Evolutionary conservation across 2,329 filamentous ascomycete species (phyloP), one percentile per base, ranked within the genome.

Genomic region (Chrysosporium keratinophilum): DNA sequence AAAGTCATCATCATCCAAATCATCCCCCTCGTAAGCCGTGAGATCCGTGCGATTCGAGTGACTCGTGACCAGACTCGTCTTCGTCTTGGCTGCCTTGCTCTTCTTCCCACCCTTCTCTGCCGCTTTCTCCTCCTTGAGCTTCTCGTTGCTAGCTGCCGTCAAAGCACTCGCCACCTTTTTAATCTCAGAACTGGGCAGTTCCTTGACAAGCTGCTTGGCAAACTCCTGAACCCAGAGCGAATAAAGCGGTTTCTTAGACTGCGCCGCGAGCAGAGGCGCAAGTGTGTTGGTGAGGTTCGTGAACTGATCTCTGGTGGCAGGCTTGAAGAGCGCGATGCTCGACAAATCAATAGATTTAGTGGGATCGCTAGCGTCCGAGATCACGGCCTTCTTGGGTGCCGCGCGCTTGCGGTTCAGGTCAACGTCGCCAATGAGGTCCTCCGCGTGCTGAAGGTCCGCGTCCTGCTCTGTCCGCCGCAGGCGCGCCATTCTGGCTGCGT

Each of bases 81-180:
- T 98, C 39, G 86, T 95, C 82, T 97, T 97, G 58, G 88, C 86
- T 3, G 90, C 90, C 80, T 97, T 97, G 63, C 78, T 83, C 82
- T 97, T 98, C 86, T 97, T 98, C 65, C 85, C 87, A 52, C 87
- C 84, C 78, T 95, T 96, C 60, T 95, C 88, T 2, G 87, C 82
- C 3, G 85, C 83, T 79, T 97, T 96, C 79, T 98, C 93, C 71
- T 96, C 90, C 77, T 89, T 94, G 85, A 97, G 85, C 79, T 95
- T 96, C 80, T 97, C 93, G 69, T 98, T 98, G 68, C 88, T 81
- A 54, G 95, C 78, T 4, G 89, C 85, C n/a, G 90, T 95, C 65
- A 98, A 73, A 4, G 81, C 79, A 70, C 87, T 94, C 11, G 88
- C 82, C 60, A 95, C 81, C 78, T 97, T 97, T 81, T 97, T 96